phyloP scores from a whole-genome alignment of 2,329 filamentous ascomycete species.

The Alternaria metachromatica region DNA sequence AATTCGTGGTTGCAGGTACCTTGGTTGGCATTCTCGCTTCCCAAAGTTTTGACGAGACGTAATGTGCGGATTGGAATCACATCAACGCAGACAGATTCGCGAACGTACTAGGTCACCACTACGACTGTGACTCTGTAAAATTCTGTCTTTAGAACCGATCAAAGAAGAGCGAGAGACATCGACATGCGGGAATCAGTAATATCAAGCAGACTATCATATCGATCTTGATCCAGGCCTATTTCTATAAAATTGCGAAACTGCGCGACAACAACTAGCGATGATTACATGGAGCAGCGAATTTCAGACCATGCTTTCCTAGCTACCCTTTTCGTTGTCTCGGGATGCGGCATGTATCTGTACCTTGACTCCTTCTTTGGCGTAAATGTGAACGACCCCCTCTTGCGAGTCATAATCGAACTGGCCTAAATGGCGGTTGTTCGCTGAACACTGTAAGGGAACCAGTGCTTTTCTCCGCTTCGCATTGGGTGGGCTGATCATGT shows the following conservation, averaged over 20 bases:
- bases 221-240: neutral
- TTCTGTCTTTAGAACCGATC: neutral
- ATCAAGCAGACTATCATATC: neutral
- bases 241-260: neutral
- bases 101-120: neutral
- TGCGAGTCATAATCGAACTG: conserved; percentile 27
- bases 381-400: conserved; percentile 23
- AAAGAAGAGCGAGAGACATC: neutral
- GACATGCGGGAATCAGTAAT: neutral
- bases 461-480: conserved; percentile 24
- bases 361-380: conserved; percentile 22
- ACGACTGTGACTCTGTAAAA: neutral
- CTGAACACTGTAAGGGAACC: conserved; percentile 17
- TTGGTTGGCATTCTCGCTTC: neutral
- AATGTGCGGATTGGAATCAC: neutral
- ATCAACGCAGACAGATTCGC: neutral
- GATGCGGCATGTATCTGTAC: conserved; percentile 21
- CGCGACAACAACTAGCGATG: neutral
- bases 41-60: neutral
- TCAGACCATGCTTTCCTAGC: neutral
- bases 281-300: neutral
- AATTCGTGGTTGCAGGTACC: neutral
- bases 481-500: conserved; percentile 25
- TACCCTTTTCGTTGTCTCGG: neutral
- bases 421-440: conserved; percentile 18